These are phyloP conservation scores for Boletales sp. DNA, from an alignment of 768 basidiomycete species.

Conservation along the genomic window DNA sequence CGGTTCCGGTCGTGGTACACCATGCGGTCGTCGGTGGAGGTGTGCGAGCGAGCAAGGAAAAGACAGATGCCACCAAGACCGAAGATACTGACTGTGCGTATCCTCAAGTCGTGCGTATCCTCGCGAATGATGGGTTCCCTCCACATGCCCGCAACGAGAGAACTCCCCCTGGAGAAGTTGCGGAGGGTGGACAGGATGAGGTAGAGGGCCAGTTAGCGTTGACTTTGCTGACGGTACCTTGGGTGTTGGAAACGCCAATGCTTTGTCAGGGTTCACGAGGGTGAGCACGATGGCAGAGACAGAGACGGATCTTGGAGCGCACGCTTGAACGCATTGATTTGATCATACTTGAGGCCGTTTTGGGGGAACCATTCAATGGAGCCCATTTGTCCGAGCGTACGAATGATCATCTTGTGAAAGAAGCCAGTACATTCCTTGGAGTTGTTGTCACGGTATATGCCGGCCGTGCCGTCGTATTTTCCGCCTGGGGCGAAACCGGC, in stretches of 20 bases:
- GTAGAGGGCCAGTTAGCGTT: constrained; percentile 74
- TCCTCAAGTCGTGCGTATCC: constrained; percentile 59
- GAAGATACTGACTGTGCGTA: constrained; percentile 67
- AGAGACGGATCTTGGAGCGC: constrained; percentile 55
- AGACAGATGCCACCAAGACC: constrained; percentile 77
- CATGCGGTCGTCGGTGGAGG: constrained; percentile 87
- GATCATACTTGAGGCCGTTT: constrained; percentile 87
- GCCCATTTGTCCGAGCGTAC: constrained; percentile 53
- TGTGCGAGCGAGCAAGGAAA: constrained; percentile 69
- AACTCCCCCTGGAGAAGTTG: constrained; percentile 68
- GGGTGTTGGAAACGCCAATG: constrained; percentile 83
- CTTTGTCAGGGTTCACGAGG: constrained; percentile 32
- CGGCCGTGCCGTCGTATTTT: constrained; percentile 47
- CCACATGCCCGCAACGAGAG: constrained; percentile 53
- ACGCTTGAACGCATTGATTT: constrained; percentile 71
- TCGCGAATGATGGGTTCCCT: constrained; percentile 50
- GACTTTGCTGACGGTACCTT: constrained; percentile 85
- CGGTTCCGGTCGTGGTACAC: constrained; percentile 72
- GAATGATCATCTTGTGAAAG: constrained; percentile 44
- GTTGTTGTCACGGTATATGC: constrained; percentile 45
- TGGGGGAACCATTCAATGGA: constrained; percentile 81
- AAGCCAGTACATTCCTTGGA: constrained; percentile 43
- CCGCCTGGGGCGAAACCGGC: constrained; percentile 39
- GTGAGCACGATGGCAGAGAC: neutral
- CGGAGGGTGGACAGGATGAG: constrained; percentile 73